Base-by-base conservation (phyloP, 768 basidiomycete genomes). In the Auricularia auricula-judae region DNA sequence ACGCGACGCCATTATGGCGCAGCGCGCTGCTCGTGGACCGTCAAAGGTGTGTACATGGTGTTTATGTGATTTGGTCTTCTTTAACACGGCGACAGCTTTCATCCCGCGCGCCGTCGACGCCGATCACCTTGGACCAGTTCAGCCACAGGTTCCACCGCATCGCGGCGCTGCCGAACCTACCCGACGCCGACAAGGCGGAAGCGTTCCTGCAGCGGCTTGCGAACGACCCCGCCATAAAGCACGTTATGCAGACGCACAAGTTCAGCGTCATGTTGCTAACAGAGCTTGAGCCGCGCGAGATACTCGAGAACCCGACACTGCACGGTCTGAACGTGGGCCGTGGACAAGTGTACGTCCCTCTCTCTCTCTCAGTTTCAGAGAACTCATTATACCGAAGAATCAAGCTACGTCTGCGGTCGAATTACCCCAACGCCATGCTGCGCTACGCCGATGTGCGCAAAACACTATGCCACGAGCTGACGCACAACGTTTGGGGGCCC, bases 251-350 rank as follows among this genome's bases (percentile, higher is more conserved):
- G 67, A 78, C 77, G 66, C 88, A 91, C 72, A 72, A 83, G 65
- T 85, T 89, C 67, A 78, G 83, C 0, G 87, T 91, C 4, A 85
- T 85, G 0, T 66, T 86, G 2, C 76, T 91, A 54, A 90, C 88
- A 1, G 89, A 91, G 73, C 82, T 91, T 18, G 88, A 88, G 16
- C 89, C 89, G 0, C 88, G 88, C 65, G 88, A 90, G 62, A 18
- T 18, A 18, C 43, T 11, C 18, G 18, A 11, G 70, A 80, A 86
- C 65, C 88, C 88, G 33, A 64, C 82, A 35, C 73, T 91, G 10
- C 78, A 89, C 3, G 89, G 90, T 0, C 77, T 89, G 44, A 91
- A 91, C 69, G 80, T 80, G 60, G 84, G 83, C 61, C 77, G 73
- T 0, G 88, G 89, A 0, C 43, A 66, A 59, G 36, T 51, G 36